Evolutionary conservation across 345 rosid species (phyloP), one percentile per base, ranked within the genome.

Genomic region (Syzygium aqueum): DNA sequence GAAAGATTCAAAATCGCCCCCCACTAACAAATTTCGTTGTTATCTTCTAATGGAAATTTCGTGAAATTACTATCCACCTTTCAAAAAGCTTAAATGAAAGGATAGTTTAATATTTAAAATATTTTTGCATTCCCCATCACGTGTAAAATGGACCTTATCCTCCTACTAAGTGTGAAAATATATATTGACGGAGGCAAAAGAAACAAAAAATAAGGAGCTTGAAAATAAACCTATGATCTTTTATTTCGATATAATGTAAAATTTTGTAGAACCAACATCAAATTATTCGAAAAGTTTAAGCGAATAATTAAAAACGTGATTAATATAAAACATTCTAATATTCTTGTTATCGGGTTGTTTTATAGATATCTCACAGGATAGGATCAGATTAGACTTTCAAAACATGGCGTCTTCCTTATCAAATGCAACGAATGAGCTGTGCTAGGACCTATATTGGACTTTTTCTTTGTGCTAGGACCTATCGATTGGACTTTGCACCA

Each of bases 221-320:
- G 25, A 73, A 30, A 10, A 33, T 19, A 25, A 33, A 67, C 1
- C 9, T 9, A 5, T 9, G 14, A 4, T 52, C 6, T 23, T 12
- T 1, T 56, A 27, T 23, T 56, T 56, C 9, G n/a, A 56, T 8
- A 23, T 23, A 23, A 56, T 9, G 61, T 4, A 56, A 19, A 73
- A 73, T 73, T 19, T 33, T 9, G 6, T 73, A 0, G 11, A 1
- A 37, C 46, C 46, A 43, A 43, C 46, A 6, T 43, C 46, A 43
- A 43, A 73, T 9, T 3, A 0, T 73, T 73, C 11, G 2, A 19
- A 1, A 33, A 9, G 2, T 0, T 19, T 19, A 33, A 3, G 1
- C 0, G 2, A 3, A 37, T 33, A 19, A 6, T 37, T 33, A 25
- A 67, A 1, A 3, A 13, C 5, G 22, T 16, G 2, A 17, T 65